These are phyloP conservation scores for Trichoderma sp. DNA, from an alignment of 2,329 filamentous ascomycete genomes.

Conservation along the genomic window DNA sequence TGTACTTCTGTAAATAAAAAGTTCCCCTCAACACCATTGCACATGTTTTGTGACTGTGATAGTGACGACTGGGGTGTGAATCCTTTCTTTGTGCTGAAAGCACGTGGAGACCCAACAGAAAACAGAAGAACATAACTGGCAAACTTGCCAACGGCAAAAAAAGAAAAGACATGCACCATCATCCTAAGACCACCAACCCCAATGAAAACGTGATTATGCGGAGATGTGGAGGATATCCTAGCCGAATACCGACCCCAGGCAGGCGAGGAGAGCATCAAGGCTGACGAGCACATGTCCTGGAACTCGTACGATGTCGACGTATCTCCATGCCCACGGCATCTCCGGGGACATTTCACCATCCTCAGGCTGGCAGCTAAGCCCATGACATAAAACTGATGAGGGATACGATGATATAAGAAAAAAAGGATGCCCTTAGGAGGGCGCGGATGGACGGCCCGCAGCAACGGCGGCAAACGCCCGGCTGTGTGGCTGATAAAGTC, in stretches of 20 bases:
- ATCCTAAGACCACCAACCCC: not conserved
- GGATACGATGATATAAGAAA: not conserved
- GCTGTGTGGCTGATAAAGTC: not conserved
- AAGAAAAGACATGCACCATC: not conserved
- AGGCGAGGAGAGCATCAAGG: not conserved
- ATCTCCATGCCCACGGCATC: not conserved
- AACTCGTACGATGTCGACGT: not conserved
- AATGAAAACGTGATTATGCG: not conserved
- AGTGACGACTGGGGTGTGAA: not conserved
- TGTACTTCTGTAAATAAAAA: not conserved
- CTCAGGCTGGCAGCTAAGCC: not conserved
- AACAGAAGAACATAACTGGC: not conserved
- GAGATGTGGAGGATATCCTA: not conserved
- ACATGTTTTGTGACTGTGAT: slow-evolving; percentile 5
- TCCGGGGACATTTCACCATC: not conserved
- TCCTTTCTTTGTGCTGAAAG: not conserved
- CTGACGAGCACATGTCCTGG: not conserved
- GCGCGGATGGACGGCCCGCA: slow-evolving; percentile 14
- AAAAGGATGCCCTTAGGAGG: not conserved
- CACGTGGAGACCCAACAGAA: not conserved
- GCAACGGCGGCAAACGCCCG: not conserved
- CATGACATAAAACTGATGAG: not conserved
- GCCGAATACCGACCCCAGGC: not conserved
- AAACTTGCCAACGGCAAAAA: not conserved
- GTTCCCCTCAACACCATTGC: not conserved